phyloP scores from a whole-genome alignment of 2,329 filamentous ascomycete genomes.

The Penicillium sp. region DNA sequence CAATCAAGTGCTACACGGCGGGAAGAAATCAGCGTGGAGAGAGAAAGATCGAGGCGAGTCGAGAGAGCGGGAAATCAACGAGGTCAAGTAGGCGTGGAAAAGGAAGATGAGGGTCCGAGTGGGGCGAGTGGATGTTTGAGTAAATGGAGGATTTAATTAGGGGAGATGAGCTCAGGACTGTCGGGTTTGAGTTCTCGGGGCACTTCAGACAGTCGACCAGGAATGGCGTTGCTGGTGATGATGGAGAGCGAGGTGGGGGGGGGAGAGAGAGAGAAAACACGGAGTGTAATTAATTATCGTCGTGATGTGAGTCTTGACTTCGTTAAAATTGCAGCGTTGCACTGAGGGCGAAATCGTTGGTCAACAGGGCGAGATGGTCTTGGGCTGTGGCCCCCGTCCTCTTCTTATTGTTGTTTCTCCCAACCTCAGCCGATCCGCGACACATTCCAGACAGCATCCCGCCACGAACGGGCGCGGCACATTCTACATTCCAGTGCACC shows the following conservation, averaged over 20 bases:
- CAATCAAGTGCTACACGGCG: slow-evolving; percentile 19
- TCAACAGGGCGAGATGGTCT: no score
- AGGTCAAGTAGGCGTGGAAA: slow-evolving; percentile 16
- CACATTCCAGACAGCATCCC: slow-evolving; percentile 14
- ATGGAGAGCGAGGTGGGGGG: no score
- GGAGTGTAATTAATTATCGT: no score
- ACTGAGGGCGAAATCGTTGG: no score
- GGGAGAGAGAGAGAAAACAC: no score
- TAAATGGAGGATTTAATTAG: slow-evolving; percentile 7
- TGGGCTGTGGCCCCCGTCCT: neutral
- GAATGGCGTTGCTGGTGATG: no score
- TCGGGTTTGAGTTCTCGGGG: neutral
- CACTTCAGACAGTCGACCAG: no score
- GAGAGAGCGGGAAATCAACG: neutral
- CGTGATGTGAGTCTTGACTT: neutral
- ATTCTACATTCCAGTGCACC: slow-evolving; percentile 22
- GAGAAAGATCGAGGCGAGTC: slow-evolving; percentile 11
- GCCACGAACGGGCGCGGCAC: slow-evolving; percentile 18
- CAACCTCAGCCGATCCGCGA: slow-evolving; percentile 15
- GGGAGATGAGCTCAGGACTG: slow-evolving; percentile 2
- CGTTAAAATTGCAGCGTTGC: neutral
- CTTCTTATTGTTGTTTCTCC: slow-evolving; percentile 16
- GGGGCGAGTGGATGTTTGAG: slow-evolving; percentile 4
- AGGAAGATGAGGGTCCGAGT: slow-evolving; percentile 7
- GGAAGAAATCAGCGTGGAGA: slow-evolving; percentile 13